Base-by-base conservation (phyloP, 345 rosid species). In the Cochlearia excelsa region DNA sequence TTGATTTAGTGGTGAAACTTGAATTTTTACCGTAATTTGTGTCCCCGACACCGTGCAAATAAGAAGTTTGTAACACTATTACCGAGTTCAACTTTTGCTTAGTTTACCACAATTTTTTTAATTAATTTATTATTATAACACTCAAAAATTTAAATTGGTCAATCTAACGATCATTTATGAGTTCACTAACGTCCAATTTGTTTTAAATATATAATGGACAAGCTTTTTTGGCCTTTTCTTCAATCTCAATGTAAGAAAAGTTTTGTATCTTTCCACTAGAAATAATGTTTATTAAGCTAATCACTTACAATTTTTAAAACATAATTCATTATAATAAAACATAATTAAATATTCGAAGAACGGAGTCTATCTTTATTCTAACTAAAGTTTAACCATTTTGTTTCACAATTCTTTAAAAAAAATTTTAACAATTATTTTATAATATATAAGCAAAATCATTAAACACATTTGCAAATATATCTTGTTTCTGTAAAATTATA, bases 41-140 rank as follows among this genome's bases (percentile, higher is more conserved):
- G 74, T 70, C 68, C 63, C 69, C 68, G 69, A 70, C 70, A 71
- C 75, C 75, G 69, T 71, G 75, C 70, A 71, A 64, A 58, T 57
- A 40, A 71, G 75, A 71, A 64, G 57, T 57, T 16, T 51, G 65
- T 26, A 51, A 51, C 75, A 58, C 70, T 46, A 2, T 39, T 71
- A 71, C 61, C 70, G 75, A 71, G 66, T 45, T 46, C 28, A 40
- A 58, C 30, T 52, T 16, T 16, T 38, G 51, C 70, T 58, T 64
- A 51, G 70, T 46, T 51, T 37, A 65, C 35, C 56, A 46, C 70
- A 40, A 30, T 6, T 35, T 1, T 61, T 16, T 51, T 6, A 23
- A 23, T 29, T 47, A 48, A 3, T 7, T 39, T 48, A 51, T 16
- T 42, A 51, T 58, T 43, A 58, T 58, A 61, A 42, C 29, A 55